These are phyloP conservation scores for Dothideomycetes sp. DNA, from an alignment of 2,329 filamentous ascomycete genomes.

Conservation along the genomic window DNA sequence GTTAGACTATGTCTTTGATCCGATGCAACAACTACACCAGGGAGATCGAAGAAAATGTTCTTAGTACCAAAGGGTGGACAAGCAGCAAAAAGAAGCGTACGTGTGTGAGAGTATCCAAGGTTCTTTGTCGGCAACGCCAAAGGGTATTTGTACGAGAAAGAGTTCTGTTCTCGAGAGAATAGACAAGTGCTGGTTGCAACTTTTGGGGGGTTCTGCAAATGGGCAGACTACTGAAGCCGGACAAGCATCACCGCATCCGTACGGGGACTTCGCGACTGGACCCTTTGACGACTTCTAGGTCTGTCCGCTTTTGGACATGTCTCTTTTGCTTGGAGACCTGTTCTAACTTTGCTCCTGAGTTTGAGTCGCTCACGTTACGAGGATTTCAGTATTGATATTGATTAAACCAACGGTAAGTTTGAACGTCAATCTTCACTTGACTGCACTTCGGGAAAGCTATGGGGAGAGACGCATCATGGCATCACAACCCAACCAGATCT, in stretches of 20 bases:
- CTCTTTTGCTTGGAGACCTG: neutral
- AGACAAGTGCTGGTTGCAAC: conserved; percentile 12
- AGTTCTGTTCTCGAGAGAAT: neutral
- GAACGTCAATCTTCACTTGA: too few relatives aligned
- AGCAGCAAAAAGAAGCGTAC: neutral
- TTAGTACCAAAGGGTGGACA: conserved; percentile 9
- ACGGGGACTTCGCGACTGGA: conserved; percentile 4
- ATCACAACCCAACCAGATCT: neutral
- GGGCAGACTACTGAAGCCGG: conserved; percentile 13
- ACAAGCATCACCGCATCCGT: conserved; percentile 14
- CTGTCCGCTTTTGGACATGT: conserved; percentile 8
- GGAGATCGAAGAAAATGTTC: too few relatives aligned
- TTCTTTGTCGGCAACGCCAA: conserved; percentile 13
- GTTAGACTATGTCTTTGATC: conserved; percentile 10
- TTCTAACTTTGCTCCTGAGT: neutral
- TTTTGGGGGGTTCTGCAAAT: conserved; percentile 7
- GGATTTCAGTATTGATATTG: neutral
- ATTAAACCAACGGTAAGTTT: neutral
- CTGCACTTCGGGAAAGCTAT: too few relatives aligned
- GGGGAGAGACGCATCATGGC: neutral
- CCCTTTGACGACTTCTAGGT: conserved; percentile 2
- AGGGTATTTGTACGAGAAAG: conserved; percentile 14
- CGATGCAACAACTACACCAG: too few relatives aligned
- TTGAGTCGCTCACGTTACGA: neutral
- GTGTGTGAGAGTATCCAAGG: neutral